A percentile compares a stretch with the other conserved stretches of the same genome.
Evolutionary conservation across 768 basidiomycete genomes (phyloP).

Genomic region (Lactarius tabidus): DNA sequence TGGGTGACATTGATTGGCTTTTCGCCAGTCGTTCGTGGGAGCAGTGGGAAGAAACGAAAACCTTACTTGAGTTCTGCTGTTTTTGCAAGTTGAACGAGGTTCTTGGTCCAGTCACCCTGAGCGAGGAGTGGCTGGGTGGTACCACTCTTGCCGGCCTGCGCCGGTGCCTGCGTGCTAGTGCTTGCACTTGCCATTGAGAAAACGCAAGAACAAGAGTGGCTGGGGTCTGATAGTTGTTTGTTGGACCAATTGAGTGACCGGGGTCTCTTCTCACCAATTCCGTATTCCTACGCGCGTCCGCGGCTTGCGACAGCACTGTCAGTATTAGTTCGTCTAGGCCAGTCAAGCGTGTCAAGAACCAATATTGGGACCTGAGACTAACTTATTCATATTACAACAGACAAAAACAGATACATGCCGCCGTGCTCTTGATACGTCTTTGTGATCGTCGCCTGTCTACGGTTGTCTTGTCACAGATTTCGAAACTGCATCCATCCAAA

Average conservation of each 20-base stretch:
- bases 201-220: conserved; percentile 17
- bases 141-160: conserved; percentile 20
- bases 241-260: not conserved
- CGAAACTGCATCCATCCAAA: conserved; percentile 11
- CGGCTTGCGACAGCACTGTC: not conserved
- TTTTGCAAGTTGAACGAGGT: conserved; percentile 81
- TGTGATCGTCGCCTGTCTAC: not conserved
- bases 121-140: conserved; percentile 46
- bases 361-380: not conserved
- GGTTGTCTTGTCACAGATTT: conserved; percentile 1
- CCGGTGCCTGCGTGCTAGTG: conserved; percentile 21
- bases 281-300: not conserved
- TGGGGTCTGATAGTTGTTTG: conserved; percentile 6
- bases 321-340: too few species aligned
- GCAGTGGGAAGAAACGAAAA: not conserved
- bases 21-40: not conserved
- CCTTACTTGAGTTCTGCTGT: conserved; percentile 84
- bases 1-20: not conserved
- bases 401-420: not conserved
- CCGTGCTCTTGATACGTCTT: not conserved
- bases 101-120: conserved; percentile 83
- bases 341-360: not conserved
- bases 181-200: conserved; percentile 22
- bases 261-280: not conserved
- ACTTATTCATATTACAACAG: not conserved